These are phyloP conservation scores for Lipomyces anomalus DNA, from an alignment of 805 yeast species.

Conservation along the genomic window DNA sequence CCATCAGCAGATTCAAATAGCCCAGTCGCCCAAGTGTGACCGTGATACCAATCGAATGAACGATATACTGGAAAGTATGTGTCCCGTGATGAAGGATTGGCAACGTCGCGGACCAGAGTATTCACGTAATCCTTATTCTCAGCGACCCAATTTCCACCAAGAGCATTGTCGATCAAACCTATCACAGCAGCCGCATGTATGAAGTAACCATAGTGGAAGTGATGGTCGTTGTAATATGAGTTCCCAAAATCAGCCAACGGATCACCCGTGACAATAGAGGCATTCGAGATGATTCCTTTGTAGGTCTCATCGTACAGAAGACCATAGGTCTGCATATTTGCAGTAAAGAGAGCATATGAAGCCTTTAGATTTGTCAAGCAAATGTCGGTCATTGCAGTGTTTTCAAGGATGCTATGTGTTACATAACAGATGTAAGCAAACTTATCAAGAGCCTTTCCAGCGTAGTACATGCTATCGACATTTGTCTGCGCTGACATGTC, in stretches of 20 bases:
- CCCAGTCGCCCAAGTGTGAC: constrained; percentile 75
- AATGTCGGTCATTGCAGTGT: constrained; percentile 45
- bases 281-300: constrained; percentile 55
- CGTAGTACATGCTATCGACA: constrained; percentile 79
- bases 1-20: constrained; percentile 59
- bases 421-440: constrained; percentile 81
- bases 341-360: constrained; percentile 64
- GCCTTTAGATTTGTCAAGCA: constrained; percentile 55
- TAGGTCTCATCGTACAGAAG: constrained; percentile 57
- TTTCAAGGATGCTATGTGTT: constrained; percentile 58
- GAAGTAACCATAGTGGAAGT: constrained; percentile 80
- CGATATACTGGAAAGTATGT: constrained; percentile 64
- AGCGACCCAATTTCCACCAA: constrained; percentile 50
- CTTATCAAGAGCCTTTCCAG: constrained; percentile 85
- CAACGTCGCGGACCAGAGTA: constrained; percentile 57
- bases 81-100: constrained; percentile 48
- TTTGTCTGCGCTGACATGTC: constrained; percentile 56
- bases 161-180: constrained; percentile 53
- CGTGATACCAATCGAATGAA: constrained; percentile 64
- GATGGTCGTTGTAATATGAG: constrained; percentile 78
- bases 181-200: constrained; percentile 78
- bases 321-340: constrained; percentile 65
- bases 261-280: constrained; percentile 28
- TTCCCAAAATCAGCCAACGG: constrained; percentile 66
- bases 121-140: constrained; percentile 53